These are phyloP conservation scores for Actinomortierella wolfii DNA, from an alignment of 371 early-diverging fungal species.

Conservation along the genomic window DNA sequence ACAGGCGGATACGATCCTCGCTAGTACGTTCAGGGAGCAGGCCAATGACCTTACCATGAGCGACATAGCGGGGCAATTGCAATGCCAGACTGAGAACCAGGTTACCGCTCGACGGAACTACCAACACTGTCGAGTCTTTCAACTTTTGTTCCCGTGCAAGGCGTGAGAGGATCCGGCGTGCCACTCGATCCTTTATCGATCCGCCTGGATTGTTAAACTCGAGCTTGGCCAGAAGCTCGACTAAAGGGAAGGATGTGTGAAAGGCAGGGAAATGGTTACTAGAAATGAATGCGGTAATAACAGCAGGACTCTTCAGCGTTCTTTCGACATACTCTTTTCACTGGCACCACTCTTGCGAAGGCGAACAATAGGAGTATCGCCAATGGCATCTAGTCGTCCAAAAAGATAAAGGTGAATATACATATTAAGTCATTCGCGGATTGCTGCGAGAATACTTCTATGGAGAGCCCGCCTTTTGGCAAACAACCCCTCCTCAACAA, in stretches of 20 bases:
- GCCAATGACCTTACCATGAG: slow-evolving; percentile 58
- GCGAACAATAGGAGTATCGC: slow-evolving; percentile 48
- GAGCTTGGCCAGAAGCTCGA: slow-evolving; percentile 70
- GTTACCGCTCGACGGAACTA: slow-evolving; percentile 80
- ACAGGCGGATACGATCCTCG: slow-evolving; percentile 68
- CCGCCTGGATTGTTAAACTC: slow-evolving; percentile 78
- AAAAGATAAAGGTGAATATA: too few species aligned
- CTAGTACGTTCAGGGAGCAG: slow-evolving; percentile 78
- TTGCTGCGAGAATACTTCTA: too few species aligned
- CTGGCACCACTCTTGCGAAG: slow-evolving; percentile 18
- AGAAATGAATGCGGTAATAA: background rate
- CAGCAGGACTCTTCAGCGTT: background rate
- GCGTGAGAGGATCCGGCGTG: slow-evolving; percentile 55
- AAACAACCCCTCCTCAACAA: too few species aligned
- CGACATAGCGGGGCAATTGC: slow-evolving; percentile 50
- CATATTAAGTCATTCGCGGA: too few species aligned
- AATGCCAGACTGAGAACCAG: slow-evolving; percentile 55
- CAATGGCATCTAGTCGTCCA: slow-evolving; percentile 27
- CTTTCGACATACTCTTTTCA: background rate
- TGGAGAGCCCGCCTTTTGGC: too few species aligned
- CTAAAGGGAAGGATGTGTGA: slow-evolving; percentile 6
- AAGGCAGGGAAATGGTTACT: background rate
- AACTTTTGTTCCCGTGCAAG: slow-evolving; percentile 31
- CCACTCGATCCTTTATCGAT: slow-evolving; percentile 79
- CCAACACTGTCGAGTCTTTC: slow-evolving; percentile 51